Percentiles rank a stretch among this genome's conserved stretches.
phyloP scores from a whole-genome alignment of 345 rosid genomes.

The Excoecaria agallocha region DNA sequence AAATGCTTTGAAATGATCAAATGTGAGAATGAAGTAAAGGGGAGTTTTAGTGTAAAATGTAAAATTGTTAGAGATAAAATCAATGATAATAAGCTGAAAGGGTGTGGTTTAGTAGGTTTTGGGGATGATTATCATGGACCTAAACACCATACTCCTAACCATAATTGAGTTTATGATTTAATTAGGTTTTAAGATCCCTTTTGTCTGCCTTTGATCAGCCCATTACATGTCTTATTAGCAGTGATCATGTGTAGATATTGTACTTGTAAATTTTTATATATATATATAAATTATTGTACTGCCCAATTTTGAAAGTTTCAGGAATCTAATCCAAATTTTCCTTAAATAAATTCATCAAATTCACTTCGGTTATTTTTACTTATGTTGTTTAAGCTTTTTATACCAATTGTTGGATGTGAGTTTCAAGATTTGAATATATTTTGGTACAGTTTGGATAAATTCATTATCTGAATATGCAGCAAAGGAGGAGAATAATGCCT shows the following conservation, averaged over 20 bases:
- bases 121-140: slow-evolving; percentile 43
- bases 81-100: slow-evolving; percentile 14
- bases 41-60: slow-evolving; percentile 13
- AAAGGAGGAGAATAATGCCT: slow-evolving; percentile 3
- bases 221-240: not conserved
- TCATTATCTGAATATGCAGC: slow-evolving; percentile 9
- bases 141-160: slow-evolving; percentile 42
- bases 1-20: slow-evolving; percentile 23
- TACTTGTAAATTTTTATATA: not conserved
- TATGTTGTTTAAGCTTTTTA: not conserved
- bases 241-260: slow-evolving; percentile 14
- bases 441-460: not conserved
- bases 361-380: not conserved
- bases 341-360: not conserved
- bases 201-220: slow-evolving; percentile 2
- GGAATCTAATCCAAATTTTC: slow-evolving; percentile 9
- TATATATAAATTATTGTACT: not conserved
- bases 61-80: slow-evolving; percentile 14
- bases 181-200: slow-evolving; percentile 10
- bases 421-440: not conserved
- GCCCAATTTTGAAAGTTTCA: slow-evolving; percentile 17
- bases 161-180: slow-evolving; percentile 31
- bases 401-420: not conserved
- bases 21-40: slow-evolving; percentile 30
- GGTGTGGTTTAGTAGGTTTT: slow-evolving; percentile 36